phyloP scores from a whole-genome alignment of 2,329 filamentous ascomycete species.

The Geosmithia flava region DNA sequence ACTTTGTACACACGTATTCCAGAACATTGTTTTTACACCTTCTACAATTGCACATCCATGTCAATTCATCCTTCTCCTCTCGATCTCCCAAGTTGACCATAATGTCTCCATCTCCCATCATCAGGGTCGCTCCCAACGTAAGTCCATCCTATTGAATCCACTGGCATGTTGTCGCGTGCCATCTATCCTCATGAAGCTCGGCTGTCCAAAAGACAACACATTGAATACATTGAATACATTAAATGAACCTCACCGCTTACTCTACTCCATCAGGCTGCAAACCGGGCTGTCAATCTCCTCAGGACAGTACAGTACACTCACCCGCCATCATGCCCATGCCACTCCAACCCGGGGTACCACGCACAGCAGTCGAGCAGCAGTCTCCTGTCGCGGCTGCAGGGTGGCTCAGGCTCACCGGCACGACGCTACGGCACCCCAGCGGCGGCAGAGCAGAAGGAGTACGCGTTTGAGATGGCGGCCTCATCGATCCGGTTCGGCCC shows the following conservation, averaged over 20 bases:
- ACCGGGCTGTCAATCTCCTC: conserved; percentile 59
- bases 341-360: conserved; percentile 76
- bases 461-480: conserved; percentile 97
- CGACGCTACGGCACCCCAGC: conserved; percentile 63
- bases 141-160: conserved; percentile 3
- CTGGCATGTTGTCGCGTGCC: background rate
- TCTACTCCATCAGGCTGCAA: conserved; percentile 34
- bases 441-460: conserved; percentile 64
- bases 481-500: conserved; percentile 90
- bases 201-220: no score
- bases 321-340: conserved; percentile 81
- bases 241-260: no score
- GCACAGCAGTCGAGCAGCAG: conserved; percentile 36
- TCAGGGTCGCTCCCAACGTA: conserved; percentile 16
- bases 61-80: no score
- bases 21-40: background rate
- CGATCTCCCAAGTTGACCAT: no score
- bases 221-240: no score
- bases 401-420: conserved; percentile 12
- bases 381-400: conserved; percentile 33
- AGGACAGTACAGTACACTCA: conserved; percentile 86
- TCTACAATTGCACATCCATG: background rate
- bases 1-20: background rate
- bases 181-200: background rate
- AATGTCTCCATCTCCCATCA: background rate